Evolutionary conservation across 1,284 basidiomycete genomes (phyloP), one percentile per base, ranked within the genome.

Genomic region (Heterobasidion parviporum): DNA sequence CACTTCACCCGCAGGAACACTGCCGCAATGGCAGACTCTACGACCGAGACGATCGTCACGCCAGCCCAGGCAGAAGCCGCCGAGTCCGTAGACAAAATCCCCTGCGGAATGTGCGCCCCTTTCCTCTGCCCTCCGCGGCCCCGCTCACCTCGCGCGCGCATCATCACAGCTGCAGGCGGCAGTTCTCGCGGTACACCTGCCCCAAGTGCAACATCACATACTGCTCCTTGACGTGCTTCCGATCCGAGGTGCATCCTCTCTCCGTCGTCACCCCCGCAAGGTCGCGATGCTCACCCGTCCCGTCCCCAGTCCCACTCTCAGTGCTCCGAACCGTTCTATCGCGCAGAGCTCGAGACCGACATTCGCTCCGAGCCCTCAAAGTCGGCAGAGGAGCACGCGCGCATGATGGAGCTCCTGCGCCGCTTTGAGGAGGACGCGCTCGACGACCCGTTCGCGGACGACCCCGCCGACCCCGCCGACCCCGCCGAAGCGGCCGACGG

Each of bases 311-410:
- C 71, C 53, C 90, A 92, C 66, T 70, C 74, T 1, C 75, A 78
- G 65, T 92, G 89, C 69, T 88, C 88, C 15, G 89, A 92, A 64
- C 66, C 71, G 0, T 92, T 92, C 66, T 90, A 89, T 68, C 81
- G 81, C 59, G 82, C 82, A 52, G 82, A 89, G 60, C 68, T 92
- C 2, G 80, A 85, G 59, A 67, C 70, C 1, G 81, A 85, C 33
- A 84, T 89, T 55, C 72, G 75, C 48, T 67, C 74, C 0, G 73
- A 74, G 36, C 75, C 85, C 1, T 77, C 80, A 1, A 81, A 76
- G 61, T 73, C 75, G 1, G 68, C 69, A 2, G 72, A 79, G 53
- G 85, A 89, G 62, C 74, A 80, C 44, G 68, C 71, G 50, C 72
- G 76, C 58, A 90, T 90, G 79, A 69, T 92, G 63, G 81, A 83